Conservation (phyloP, 108 stramenopile genomes). For the Nitzschia sp. region DNA sequence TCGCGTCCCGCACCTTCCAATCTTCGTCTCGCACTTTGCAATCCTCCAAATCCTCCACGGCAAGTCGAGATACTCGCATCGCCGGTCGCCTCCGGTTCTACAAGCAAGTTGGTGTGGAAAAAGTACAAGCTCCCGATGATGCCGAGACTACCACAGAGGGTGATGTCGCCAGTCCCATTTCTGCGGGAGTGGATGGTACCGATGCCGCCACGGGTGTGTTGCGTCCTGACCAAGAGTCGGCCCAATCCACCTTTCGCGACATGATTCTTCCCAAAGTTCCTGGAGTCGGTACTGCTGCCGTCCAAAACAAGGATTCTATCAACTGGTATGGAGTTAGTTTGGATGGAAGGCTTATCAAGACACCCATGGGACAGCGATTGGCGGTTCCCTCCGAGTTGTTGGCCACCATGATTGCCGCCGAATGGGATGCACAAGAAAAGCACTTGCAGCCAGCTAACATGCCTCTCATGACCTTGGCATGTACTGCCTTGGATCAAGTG, state of each 20-base stretch:
- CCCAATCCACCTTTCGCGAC: not conserved
- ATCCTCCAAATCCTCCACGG: constrained; percentile 1
- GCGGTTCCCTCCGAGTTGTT: constrained; percentile 74
- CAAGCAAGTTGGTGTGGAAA: constrained; percentile 61
- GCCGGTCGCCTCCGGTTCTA: constrained; percentile 67
- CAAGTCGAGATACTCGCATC: constrained; percentile 35
- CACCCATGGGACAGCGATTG: constrained; percentile 75
- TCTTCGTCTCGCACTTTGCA: no score
- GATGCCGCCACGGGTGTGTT: constrained; percentile 72
- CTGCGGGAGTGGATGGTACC: constrained; percentile 85
- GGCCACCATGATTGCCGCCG: constrained; percentile 86
- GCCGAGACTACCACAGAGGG: not conserved
- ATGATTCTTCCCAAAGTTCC: constrained; percentile 34
- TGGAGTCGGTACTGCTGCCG: constrained; percentile 1
- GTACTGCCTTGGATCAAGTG: constrained; percentile 88
- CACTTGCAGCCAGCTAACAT: constrained; percentile 89
- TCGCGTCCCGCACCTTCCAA: not conserved
- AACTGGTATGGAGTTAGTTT: constrained; percentile 77
- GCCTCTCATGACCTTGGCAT: constrained; percentile 96
- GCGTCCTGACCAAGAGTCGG: not conserved
- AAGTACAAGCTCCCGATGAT: constrained; percentile 40
- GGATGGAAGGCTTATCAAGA: constrained; percentile 71
- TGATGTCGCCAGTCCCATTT: constrained; percentile 66
- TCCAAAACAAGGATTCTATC: not conserved
- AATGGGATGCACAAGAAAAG: constrained; percentile 89